Base-by-base conservation (phyloP, 352 stramenopile species). In the Phytopythium chamaehyphon region DNA sequence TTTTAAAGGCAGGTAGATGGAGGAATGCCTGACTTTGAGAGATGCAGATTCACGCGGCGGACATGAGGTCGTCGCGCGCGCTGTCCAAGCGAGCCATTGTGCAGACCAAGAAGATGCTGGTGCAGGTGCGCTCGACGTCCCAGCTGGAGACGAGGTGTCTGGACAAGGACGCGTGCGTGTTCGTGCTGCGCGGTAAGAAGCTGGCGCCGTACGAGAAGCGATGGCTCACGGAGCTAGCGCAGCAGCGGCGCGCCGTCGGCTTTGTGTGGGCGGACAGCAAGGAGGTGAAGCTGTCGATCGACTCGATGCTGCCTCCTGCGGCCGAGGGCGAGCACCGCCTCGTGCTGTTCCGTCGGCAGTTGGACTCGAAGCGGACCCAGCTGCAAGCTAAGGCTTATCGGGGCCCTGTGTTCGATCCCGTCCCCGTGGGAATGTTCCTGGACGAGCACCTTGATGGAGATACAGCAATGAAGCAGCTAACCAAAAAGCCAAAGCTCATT, bases 181-280 rank as follows among this genome's bases (percentile, higher is more conserved):
- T 94, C 2, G 31, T 92, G n/a, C 54, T 90, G 33, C 69, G 83
- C 14, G 73, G 78, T 1, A 60, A 71, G 46, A 76, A 75, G 48
- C 76, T 85, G 42, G 57, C 69, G 31, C 47, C 71, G 19, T 79
- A 88, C 47, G 79, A 94, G 53, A 80, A 77, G 51, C 74, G 80
- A 44, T 94, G 79, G 83, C 61, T 94, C 12, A 66, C 83, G 24
- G 66, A 64, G 36, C 58, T 94, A 14, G 70, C 89, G 57, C 52
- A 64, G 10, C 52, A 76, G 44, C 63, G 89, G 47, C 79, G 81
- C 50, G 76, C 63, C 3, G 28, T 86, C n/a, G 64, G 66, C 38
- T 94, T 92, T 40, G 79, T 67, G 11, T 92, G 78, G 79, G 52
- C 88, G 22, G 81, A 94, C 45, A 67, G 81, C 33, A 73, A 67